Conservation (phyloP, 306 rosid species). For the Sophora flavescens region DNA sequence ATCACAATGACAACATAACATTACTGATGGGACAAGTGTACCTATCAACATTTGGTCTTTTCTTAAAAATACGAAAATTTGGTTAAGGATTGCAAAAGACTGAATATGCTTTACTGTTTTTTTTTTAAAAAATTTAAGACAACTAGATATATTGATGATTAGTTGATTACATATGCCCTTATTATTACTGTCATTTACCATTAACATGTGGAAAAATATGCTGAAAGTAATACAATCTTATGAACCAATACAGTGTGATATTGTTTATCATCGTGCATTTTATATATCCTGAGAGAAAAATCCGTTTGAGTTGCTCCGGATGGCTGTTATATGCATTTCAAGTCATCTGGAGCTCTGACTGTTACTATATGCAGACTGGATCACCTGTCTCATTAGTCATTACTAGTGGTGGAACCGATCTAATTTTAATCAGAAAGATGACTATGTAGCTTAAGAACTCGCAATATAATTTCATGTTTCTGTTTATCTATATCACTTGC, state of each 20-base stretch:
- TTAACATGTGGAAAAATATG: background rate
- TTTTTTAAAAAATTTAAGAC: background rate
- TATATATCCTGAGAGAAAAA: background rate
- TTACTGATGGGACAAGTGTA: background rate
- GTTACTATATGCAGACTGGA: background rate
- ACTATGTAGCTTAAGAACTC: conserved; percentile 19
- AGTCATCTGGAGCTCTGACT: background rate
- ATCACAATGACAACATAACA: conserved; percentile 10
- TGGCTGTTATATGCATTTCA: background rate
- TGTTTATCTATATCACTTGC: conserved; percentile 17
- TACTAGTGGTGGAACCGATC: background rate
- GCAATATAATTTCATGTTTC: background rate
- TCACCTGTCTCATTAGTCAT: background rate
- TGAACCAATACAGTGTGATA: background rate
- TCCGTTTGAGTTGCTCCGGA: background rate
- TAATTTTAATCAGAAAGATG: background rate
- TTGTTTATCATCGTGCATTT: background rate
- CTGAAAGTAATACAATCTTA: background rate
- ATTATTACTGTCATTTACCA: conserved; percentile 1
- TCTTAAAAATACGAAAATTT: background rate
- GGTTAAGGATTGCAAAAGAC: background rate
- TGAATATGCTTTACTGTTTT: background rate
- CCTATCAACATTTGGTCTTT: background rate
- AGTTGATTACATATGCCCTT: background rate
- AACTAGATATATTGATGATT: background rate